Evolutionary conservation across 306 rosid genomes (phyloP).

Genomic region (Corylus heterophylla): DNA sequence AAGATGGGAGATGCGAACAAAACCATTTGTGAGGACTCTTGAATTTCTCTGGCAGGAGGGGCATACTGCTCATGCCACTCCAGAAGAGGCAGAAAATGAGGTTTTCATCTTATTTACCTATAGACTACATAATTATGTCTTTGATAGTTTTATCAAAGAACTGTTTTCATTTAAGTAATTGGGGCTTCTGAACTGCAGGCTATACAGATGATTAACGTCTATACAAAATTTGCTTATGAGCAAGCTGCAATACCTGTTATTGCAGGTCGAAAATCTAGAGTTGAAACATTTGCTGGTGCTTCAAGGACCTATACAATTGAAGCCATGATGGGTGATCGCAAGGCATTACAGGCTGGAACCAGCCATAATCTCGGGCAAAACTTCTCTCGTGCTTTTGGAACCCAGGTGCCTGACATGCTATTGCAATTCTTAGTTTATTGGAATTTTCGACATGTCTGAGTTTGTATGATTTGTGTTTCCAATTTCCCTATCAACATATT

Average conservation of each 20-base stretch:
- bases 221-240: conserved; percentile 88
- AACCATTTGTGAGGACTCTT: conserved; percentile 93
- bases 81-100: conserved; percentile 94
- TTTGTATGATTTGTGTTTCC: background rate
- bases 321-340: conserved; percentile 99
- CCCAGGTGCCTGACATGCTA: conserved; percentile 57
- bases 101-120: conserved; percentile 38
- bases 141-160: background rate
- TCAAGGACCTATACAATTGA: conserved; percentile 87
- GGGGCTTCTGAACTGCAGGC: conserved; percentile 69
- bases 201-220: conserved; percentile 87
- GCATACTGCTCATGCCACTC: conserved; percentile 92
- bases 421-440: background rate
- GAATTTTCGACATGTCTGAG: background rate
- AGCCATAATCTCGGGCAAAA: conserved; percentile 99
- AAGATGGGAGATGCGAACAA: conserved; percentile 99
- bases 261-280: conserved; percentile 90
- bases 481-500: background rate
- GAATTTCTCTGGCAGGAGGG: conserved; percentile 99
- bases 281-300: conserved; percentile 99
- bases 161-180: conserved; percentile 20
- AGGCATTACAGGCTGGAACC: conserved; percentile 97
- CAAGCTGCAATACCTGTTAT: conserved; percentile 94
- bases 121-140: conserved; percentile 1
- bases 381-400: conserved; percentile 88